Evolutionary conservation across 1,284 basidiomycete genomes (phyloP).

Genomic region (Melampsora larici-populina): DNA sequence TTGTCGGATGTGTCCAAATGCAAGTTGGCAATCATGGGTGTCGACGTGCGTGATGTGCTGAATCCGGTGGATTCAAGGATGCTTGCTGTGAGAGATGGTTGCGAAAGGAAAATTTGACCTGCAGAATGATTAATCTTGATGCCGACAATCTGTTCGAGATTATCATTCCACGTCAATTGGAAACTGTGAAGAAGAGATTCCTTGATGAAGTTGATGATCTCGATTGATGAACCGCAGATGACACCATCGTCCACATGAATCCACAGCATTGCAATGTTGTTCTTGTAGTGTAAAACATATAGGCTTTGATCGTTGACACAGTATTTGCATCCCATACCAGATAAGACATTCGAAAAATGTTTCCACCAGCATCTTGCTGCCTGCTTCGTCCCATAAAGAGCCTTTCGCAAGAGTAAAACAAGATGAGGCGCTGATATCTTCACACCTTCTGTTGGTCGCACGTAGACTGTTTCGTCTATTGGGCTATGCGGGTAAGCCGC

Average conservation of each 20-base stretch:
- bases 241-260: constrained; percentile 25
- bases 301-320: background rate
- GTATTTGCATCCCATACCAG: background rate
- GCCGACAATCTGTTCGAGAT: constrained; percentile 11
- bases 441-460: background rate
- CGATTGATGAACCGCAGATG: background rate
- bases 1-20: background rate
- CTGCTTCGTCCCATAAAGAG: constrained; percentile 12
- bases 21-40: background rate
- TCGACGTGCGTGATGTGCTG: background rate
- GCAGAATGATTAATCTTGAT: constrained; percentile 12
- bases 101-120: no score
- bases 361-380: constrained; percentile 13
- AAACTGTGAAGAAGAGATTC: background rate
- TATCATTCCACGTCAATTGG: no score
- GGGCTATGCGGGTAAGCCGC: constrained; percentile 21
- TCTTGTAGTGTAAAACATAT: background rate
- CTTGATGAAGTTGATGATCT: background rate
- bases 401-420: background rate
- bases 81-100: background rate
- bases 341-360: background rate
- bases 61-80: background rate
- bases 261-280: background rate
- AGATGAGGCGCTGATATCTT: background rate
- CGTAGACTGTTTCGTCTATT: constrained; percentile 8